Percentiles rank a stretch among this genome's conserved stretches.
These are phyloP conservation scores for Apiotrichum sp. DNA, from an alignment of 1,284 basidiomycete genomes.

Conservation along the genomic window DNA sequence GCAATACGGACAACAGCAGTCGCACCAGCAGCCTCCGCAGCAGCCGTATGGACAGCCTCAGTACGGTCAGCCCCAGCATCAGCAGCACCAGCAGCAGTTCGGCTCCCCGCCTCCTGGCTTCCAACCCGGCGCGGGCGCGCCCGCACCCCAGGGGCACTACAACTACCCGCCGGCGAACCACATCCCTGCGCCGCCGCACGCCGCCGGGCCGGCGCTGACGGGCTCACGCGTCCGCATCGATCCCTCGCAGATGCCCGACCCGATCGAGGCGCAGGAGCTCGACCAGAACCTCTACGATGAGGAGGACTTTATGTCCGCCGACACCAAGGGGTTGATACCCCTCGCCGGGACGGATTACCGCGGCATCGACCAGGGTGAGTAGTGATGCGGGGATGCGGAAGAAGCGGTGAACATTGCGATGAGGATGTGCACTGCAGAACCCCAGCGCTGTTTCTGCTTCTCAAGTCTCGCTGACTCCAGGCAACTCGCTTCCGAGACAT, in stretches of 20 bases:
- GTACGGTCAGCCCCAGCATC: slow-evolving; percentile 3
- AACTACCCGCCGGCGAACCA: slow-evolving; percentile 32
- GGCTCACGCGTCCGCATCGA: slow-evolving; percentile 75
- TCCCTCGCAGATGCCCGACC: slow-evolving; percentile 84
- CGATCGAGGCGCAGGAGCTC: slow-evolving; percentile 71
- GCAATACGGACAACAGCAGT: slow-evolving; percentile 15
- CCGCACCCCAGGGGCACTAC: slow-evolving; percentile 10
- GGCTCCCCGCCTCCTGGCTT: slow-evolving; percentile 6
- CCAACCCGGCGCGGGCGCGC: slow-evolving; percentile 9
- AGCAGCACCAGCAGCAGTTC: slow-evolving; percentile 5
- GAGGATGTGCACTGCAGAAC: no score
- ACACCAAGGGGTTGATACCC: slow-evolving; percentile 68
- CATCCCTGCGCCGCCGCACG: slow-evolving; percentile 75
- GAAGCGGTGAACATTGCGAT: no score
- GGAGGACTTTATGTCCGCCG: slow-evolving; percentile 67
- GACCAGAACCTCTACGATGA: slow-evolving; percentile 80
- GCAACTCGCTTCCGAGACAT: slow-evolving; percentile 64
- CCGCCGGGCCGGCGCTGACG: slow-evolving; percentile 61
- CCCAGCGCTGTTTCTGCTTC: background rate
- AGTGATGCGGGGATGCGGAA: background rate
- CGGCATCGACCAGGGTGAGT: slow-evolving; percentile 83
- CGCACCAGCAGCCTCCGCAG: slow-evolving; percentile 6
- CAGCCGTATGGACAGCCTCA: slow-evolving; percentile 2
- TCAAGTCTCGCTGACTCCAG: slow-evolving; percentile 35
- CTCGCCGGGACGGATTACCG: slow-evolving; percentile 80